Conservation (phyloP, 371 early-diverging fungal genomes). For the Nematocida sp. region DNA sequence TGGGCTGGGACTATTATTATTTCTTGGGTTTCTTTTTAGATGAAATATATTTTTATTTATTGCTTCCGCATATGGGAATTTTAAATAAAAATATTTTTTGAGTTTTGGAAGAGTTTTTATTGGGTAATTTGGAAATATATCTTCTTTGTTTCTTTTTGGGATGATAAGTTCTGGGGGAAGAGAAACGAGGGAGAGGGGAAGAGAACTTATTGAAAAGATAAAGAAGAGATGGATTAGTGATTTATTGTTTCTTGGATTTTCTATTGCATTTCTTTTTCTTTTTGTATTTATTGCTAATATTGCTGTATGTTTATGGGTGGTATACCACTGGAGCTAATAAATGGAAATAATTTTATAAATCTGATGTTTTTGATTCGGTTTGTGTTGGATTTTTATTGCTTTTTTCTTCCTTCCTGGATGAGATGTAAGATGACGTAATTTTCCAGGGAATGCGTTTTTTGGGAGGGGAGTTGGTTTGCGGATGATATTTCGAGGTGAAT, state of each 20-base stretch:
- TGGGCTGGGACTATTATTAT: background rate
- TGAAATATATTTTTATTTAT: background rate
- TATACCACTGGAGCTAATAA: background rate
- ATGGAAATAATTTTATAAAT: too few relatives aligned
- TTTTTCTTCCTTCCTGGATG: background rate
- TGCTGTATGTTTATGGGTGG: background rate
- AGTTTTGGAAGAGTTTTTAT: background rate
- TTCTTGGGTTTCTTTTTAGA: conserved; percentile 33
- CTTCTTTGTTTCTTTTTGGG: background rate
- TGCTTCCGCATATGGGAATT: background rate
- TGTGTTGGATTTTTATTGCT: background rate
- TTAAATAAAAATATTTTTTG: background rate
- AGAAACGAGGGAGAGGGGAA: background rate
- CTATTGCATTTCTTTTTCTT: background rate
- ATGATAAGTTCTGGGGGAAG: background rate
- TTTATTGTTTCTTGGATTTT: background rate
- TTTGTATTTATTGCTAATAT: background rate
- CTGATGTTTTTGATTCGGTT: too few relatives aligned
- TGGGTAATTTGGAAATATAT: background rate
- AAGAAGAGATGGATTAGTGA: background rate
- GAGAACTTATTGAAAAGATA: background rate
- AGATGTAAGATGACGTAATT: background rate
- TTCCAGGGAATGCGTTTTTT: background rate
- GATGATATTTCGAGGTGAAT: background rate
- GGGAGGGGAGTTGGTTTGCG: background rate